These are phyloP conservation scores for Xylaria sp. DNA, from an alignment of 495 filamentous ascomycete genomes.

Conservation along the genomic window DNA sequence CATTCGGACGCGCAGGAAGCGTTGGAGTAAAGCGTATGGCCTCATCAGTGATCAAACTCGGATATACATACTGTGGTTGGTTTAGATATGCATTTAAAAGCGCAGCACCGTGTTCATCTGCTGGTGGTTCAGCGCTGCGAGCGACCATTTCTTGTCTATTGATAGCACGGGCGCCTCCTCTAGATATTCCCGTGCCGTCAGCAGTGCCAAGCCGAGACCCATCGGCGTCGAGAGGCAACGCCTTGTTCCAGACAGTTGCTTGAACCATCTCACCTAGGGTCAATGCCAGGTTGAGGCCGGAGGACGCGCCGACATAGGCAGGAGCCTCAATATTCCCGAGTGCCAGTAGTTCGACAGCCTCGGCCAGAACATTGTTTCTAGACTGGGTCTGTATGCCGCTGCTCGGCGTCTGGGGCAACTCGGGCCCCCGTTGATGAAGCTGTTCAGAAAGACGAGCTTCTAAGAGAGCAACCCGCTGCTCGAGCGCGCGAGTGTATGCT, in stretches of 20 bases:
- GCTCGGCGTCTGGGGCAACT: conserved; percentile 7
- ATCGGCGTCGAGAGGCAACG: conserved; percentile 47
- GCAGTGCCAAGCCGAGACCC: conserved; percentile 39
- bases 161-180: conserved; percentile 19
- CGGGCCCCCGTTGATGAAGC: conserved; percentile 25
- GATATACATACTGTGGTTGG: conserved; percentile 44
- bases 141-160: conserved; percentile 45
- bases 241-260: conserved; percentile 60
- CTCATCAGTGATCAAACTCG: not conserved
- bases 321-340: conserved; percentile 53
- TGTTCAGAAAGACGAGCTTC: conserved; percentile 47
- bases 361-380: conserved; percentile 54
- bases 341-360: conserved; percentile 60
- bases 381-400: conserved; percentile 35
- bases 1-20: not conserved
- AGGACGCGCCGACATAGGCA: conserved; percentile 62
- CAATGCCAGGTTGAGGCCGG: conserved; percentile 56
- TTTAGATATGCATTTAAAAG: conserved; percentile 57
- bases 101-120: conserved; percentile 54
- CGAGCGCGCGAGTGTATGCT: conserved; percentile 53
- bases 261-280: conserved; percentile 63
- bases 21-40: not conserved
- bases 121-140: conserved; percentile 55
- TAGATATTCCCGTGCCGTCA: conserved; percentile 37
- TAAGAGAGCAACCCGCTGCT: conserved; percentile 56